Conservation (phyloP, 1,284 basidiomycete genomes). For the Porodaedalea pini region DNA sequence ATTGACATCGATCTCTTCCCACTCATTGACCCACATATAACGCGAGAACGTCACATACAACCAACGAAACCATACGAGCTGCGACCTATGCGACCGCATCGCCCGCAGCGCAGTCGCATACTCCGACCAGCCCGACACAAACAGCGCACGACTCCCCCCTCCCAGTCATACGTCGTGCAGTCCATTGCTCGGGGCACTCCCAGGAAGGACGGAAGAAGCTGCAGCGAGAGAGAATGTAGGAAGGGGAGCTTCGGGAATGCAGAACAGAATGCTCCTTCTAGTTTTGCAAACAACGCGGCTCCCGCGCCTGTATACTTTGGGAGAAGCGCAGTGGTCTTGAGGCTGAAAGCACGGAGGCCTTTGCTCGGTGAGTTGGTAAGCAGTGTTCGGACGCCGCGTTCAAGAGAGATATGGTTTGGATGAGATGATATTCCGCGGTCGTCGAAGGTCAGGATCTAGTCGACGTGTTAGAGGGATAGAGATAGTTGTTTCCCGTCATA, state of each 20-base stretch:
- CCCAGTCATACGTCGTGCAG: slow-evolving; percentile 21
- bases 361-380: slow-evolving; percentile 29
- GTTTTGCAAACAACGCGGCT: slow-evolving; percentile 45
- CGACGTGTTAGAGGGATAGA: too few species aligned
- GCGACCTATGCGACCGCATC: slow-evolving; percentile 72
- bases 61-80: slow-evolving; percentile 90
- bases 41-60: slow-evolving; percentile 80
- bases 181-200: slow-evolving; percentile 28
- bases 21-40: slow-evolving; percentile 92
- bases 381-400: slow-evolving; percentile 49
- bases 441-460: slow-evolving; percentile 95
- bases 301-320: slow-evolving; percentile 61
- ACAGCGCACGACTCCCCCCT: slow-evolving; percentile 26
- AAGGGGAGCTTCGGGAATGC: neutral
- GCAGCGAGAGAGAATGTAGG: too few species aligned
- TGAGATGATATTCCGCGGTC: slow-evolving; percentile 77
- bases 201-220: neutral
- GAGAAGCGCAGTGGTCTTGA: slow-evolving; percentile 54
- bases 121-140: slow-evolving; percentile 51
- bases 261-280: slow-evolving; percentile 32
- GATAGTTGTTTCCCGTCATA: too few species aligned
- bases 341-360: slow-evolving; percentile 46
- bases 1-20: slow-evolving; percentile 43
- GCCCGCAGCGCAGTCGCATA: slow-evolving; percentile 63
- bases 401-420: slow-evolving; percentile 84